Percentiles rank a stretch among this genome's conserved stretches.
Conservation (phyloP, 2,329 filamentous ascomycete genomes). For the Monascus ruber region DNA sequence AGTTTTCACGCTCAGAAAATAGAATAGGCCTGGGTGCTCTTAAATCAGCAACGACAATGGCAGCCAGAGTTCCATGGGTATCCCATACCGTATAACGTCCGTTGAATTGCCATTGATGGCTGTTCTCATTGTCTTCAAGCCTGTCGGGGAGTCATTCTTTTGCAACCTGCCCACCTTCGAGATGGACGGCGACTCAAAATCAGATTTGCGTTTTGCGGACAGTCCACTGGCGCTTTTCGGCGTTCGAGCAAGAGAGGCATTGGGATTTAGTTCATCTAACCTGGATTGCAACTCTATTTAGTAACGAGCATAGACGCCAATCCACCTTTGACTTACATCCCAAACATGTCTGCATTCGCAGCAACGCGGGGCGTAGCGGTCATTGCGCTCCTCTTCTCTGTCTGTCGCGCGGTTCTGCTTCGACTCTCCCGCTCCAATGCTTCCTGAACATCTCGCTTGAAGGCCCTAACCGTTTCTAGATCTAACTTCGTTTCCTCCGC, state of each 20-base stretch:
- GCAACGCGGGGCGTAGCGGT: constrained; percentile 48
- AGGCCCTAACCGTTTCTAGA: constrained; percentile 58
- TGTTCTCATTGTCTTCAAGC: constrained; percentile 26
- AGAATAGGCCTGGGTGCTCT: constrained; percentile 39
- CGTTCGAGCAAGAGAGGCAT: constrained; percentile 38
- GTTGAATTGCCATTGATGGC: constrained; percentile 18
- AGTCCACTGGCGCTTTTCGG: constrained; percentile 21
- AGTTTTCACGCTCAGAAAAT: constrained; percentile 66
- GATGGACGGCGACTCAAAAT: constrained; percentile 36
- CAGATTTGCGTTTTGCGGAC: constrained; percentile 43
- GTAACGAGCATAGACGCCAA: neutral
- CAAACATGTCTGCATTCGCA: constrained; percentile 61
- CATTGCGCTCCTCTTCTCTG: constrained; percentile 51
- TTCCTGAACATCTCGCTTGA: constrained; percentile 83
- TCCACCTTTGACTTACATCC: constrained; percentile 49
- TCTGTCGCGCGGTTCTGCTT: constrained; percentile 47
- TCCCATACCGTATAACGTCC: constrained; percentile 28
- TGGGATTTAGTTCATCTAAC: constrained; percentile 58
- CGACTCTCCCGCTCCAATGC: constrained; percentile 65
- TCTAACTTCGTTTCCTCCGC: constrained; percentile 62
- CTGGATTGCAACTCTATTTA: constrained; percentile 20
- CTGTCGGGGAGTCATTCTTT: constrained; percentile 41
- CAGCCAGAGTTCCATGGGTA: no score
- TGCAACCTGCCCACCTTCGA: constrained; percentile 33
- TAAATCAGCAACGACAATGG: no score